These are phyloP conservation scores for Colletotrichum gloeosporioides DNA, from an alignment of 2,329 filamentous ascomycete genomes.

Conservation along the genomic window DNA sequence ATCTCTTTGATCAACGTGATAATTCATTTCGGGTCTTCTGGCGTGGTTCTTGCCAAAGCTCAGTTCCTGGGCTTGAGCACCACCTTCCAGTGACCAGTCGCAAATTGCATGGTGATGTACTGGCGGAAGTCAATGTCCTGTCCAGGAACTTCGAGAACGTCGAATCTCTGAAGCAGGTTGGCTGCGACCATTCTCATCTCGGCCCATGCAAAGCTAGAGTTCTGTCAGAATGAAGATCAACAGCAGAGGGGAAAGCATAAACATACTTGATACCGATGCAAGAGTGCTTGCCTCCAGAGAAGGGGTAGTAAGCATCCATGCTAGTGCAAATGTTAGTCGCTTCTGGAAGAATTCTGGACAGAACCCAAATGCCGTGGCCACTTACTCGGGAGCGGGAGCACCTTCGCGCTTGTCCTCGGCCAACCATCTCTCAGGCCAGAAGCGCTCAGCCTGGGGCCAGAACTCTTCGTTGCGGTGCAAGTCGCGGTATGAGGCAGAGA, in stretches of 20 bases:
- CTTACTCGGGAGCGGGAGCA: conserved; percentile 9
- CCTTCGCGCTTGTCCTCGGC: conserved; percentile 9
- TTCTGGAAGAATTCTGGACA: neutral
- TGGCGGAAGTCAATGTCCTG: conserved; percentile 28
- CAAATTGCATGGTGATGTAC: conserved; percentile 30
- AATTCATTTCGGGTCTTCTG: too few relatives aligned
- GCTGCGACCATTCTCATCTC: conserved; percentile 29
- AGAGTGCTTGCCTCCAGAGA: conserved; percentile 27
- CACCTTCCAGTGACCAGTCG: conserved; percentile 32
- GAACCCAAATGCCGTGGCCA: neutral
- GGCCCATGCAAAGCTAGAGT: conserved; percentile 26
- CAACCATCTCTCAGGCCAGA: conserved; percentile 18
- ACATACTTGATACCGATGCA: conserved; percentile 29
- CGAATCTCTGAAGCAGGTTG: conserved; percentile 26
- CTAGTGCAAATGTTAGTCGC: neutral
- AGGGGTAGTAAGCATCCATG: conserved; percentile 20
- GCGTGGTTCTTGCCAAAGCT: neutral
- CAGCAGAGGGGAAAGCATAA: neutral
- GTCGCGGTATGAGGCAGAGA: conserved; percentile 18
- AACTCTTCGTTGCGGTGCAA: conserved; percentile 15
- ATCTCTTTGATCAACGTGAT: neutral
- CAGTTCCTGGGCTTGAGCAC: conserved; percentile 34
- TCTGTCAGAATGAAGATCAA: neutral
- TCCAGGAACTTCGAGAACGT: conserved; percentile 25
- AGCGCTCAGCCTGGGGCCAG: conserved; percentile 12